Percentiles rank a stretch among this genome's conserved stretches.
Evolutionary conservation across 164 flowering plant species (phyloP).

Genomic region (Taxillus chinensis): DNA sequence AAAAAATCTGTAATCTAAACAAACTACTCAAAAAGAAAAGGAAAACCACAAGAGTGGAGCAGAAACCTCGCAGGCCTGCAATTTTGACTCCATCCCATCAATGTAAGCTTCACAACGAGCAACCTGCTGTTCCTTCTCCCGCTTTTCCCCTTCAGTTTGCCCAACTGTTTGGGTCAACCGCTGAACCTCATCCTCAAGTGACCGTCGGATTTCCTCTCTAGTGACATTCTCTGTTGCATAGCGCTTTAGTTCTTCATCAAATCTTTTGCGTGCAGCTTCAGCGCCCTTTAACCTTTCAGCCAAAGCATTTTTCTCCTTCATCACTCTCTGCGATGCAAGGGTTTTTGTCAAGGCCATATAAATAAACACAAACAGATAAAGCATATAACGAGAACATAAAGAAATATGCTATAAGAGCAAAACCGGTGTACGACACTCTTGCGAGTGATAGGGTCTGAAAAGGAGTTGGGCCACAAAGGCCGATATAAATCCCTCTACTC

Average conservation of each 20-base stretch:
- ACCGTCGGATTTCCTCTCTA: slow-evolving; percentile 73
- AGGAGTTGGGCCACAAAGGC: no score
- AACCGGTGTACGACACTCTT: no score
- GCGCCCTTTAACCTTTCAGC: slow-evolving; percentile 87
- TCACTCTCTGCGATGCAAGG: slow-evolving; percentile 56
- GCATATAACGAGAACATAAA: no score
- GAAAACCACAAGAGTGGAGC: background rate
- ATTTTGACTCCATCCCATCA: slow-evolving; percentile 82
- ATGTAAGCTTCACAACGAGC: slow-evolving; percentile 92
- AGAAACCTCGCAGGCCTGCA: slow-evolving; percentile 85
- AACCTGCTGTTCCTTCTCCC: slow-evolving; percentile 95
- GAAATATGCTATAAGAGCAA: no score
- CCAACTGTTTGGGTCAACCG: slow-evolving; percentile 84
- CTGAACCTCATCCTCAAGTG: slow-evolving; percentile 92
- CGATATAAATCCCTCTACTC: no score
- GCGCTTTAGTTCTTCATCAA: slow-evolving; percentile 88
- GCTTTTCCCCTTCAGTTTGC: slow-evolving; percentile 85
- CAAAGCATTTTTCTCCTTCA: slow-evolving; percentile 93
- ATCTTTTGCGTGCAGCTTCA: slow-evolving; percentile 81
- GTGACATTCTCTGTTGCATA: slow-evolving; percentile 83
- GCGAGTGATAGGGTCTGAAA: no score
- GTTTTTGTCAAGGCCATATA: background rate
- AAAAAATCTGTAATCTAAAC: background rate
- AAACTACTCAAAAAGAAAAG: background rate
- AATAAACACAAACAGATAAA: background rate